A percentile compares a stretch with the other conserved stretches of the same genome.
These are phyloP conservation scores for Cladosporium velox DNA, from an alignment of 2,329 filamentous ascomycete genomes.

Conservation along the genomic window DNA sequence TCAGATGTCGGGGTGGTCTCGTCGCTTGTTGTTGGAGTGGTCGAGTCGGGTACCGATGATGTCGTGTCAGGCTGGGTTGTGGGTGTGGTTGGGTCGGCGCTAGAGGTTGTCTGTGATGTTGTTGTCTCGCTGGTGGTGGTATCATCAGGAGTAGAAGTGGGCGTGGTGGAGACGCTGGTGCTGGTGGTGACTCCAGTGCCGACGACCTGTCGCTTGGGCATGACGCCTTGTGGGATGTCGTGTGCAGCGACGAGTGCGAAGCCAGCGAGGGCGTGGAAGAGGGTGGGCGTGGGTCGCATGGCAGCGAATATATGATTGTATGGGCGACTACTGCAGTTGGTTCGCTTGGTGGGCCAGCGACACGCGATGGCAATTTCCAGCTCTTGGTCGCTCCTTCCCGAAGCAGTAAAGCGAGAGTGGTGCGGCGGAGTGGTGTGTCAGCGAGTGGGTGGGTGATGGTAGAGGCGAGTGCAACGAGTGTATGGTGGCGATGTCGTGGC, in stretches of 20 bases:
- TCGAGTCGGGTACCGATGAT: slow-evolving; percentile 8
- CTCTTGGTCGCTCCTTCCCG: slow-evolving; percentile 15
- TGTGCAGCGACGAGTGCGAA: slow-evolving; percentile 36
- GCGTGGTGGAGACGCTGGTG: slow-evolving; percentile 7
- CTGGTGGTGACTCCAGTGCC: slow-evolving; percentile 34
- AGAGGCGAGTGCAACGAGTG: slow-evolving; percentile 11
- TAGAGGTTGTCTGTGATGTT: slow-evolving; percentile 20
- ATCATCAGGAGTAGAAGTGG: slow-evolving; percentile 18
- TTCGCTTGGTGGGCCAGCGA: neutral
- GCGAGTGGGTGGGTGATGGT: neutral
- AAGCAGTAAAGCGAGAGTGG: slow-evolving; percentile 18
- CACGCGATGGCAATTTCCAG: slow-evolving; percentile 17
- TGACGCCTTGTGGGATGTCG: slow-evolving; percentile 36
- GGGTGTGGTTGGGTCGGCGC: slow-evolving; percentile 20
- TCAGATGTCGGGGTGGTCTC: slow-evolving; percentile 16
- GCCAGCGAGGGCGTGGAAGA: slow-evolving; percentile 35
- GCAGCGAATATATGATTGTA: neutral
- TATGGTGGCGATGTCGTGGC: slow-evolving; percentile 1
- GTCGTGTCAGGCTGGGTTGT: neutral
- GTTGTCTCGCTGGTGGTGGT: slow-evolving; percentile 18
- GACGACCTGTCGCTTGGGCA: slow-evolving; percentile 38
- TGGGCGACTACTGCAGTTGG: neutral
- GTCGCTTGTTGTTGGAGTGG: slow-evolving; percentile 13
- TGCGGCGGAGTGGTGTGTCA: neutral
- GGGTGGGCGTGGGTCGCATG: slow-evolving; percentile 22